Base-by-base conservation (phyloP, 2,329 filamentous ascomycete genomes). In the Orbilia blumenaviensis region DNA sequence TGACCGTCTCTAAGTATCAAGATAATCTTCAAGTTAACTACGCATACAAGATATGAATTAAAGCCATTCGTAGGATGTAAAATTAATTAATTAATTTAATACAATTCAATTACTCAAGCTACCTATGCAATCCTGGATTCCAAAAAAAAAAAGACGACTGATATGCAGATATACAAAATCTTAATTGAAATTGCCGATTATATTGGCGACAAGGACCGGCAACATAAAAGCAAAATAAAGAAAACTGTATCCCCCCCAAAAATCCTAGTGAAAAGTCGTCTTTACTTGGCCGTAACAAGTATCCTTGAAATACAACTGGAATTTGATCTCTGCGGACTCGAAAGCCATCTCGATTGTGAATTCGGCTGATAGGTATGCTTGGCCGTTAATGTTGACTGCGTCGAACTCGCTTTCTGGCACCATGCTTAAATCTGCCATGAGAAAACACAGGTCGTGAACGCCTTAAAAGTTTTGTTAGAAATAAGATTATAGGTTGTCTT, bases 231-330 rank as follows among this genome's bases (percentile, higher is more conserved):
- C 12, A 29, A 44, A 41, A 21, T 12, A 14, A 9, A 27, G 14
- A 41, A 27, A 60, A n/a, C n/a, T n/a, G n/a, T n/a, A n/a, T n/a
- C 38, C 7, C 8, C 48, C 21, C 27, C 18, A 54, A 25, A 23
- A 7, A 54, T 50, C n/a, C n/a, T 38, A 77, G 41, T 72, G 73
- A 52, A 71, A 77, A 14, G 73, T 77, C 16, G 73, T 77, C 52
- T 77, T 77, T 44, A 77, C 73, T n/a, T 72, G 66, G 25, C 73
- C 73, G 42, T 77, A 77, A 18, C 66, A 77, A 1, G 56, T 66
- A n/a, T 68, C 73, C 16, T 77, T 77, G 44, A 64, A 77, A 34
- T 72, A 77, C n/a, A 77, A 32, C 44, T 77, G 63, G 50, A 77
- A 77, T 29, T 77, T 71, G 38, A 77, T 71, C 32, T 77, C 73